phyloP scores from a whole-genome alignment of 2,329 filamentous ascomycete species.

The Beauveria rudraprayagi region DNA sequence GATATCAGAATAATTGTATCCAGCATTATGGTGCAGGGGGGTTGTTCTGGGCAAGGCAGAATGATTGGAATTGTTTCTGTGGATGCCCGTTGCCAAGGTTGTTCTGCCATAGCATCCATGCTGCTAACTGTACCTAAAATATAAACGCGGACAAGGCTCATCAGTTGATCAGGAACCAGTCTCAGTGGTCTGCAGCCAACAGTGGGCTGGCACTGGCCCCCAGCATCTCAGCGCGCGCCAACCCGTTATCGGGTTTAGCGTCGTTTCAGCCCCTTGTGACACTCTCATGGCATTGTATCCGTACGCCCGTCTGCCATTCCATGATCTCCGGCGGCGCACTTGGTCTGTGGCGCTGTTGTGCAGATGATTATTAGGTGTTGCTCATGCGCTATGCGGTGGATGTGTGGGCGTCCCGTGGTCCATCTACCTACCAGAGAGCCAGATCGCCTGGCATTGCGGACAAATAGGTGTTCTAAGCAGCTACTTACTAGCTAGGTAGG shows the following conservation, averaged over 20 bases:
- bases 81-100: background rate
- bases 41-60: background rate
- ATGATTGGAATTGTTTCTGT: background rate
- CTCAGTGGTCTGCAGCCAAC: background rate
- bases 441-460: no score
- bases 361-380: background rate
- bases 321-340: background rate
- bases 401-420: background rate
- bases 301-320: background rate
- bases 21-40: background rate
- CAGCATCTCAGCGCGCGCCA: background rate
- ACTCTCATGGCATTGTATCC: background rate
- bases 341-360: background rate
- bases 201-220: background rate
- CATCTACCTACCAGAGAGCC: no score
- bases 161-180: background rate
- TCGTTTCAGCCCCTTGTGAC: slow-evolving; percentile 5
- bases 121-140: background rate
- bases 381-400: background rate
- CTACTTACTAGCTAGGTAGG: no score
- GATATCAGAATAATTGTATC: background rate
- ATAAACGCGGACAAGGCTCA: background rate
- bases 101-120: background rate
- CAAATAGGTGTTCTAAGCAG: no score
- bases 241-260: slow-evolving; percentile 1